Base-by-base conservation (phyloP, 1,139 yeast species). In the Geotrichum fermentans region DNA sequence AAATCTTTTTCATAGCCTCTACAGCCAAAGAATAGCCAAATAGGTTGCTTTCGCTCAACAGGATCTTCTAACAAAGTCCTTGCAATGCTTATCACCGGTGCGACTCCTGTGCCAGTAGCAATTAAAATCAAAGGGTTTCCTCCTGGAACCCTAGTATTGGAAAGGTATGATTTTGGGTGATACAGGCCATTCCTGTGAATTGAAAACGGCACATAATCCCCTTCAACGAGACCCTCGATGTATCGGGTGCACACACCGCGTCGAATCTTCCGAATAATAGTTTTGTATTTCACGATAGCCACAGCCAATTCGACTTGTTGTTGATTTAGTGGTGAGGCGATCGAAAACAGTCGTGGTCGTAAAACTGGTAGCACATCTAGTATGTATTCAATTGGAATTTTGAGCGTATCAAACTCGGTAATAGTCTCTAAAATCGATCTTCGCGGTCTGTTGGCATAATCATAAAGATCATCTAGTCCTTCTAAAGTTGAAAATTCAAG, bases 51-150 rank as follows among this genome's bases (percentile, higher is more conserved):
- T 28, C 51, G 34, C 11, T 44, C 26, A 6, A 43, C 42, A 14
- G 39, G 28, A 30, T 45, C 46, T 2, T 51, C 38, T 1, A 44
- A 33, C 1, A 35, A 40, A 7, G 53, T 37, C 17, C 43, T 29
- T 5, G 42, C 38, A 4, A 46, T 30, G 14, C 44, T 43, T 2
- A 45, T 38, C 76, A 89, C 80, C 1, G 97, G 97, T 0, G 97
- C 97, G 7, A 90, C 72, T 1, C 97, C 97, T 0, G 96, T 90
- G 6, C 97, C 97, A 0, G 97, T 94, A 0, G 92, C 82, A 5
- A 89, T 75, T 77, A 89, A 72, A 4, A 89, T 69, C 29, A 84
- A 67, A 0, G 95, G 95, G 1, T 69, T 70, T 2, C 57, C 55
- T 44, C 58, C 46, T 1, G 58, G 56, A 5, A 61, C 61, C 5